A percentile compares a stretch with the other conserved stretches of the same genome.
Conservation (phyloP, 805 yeast species). For the Barnettozyma pratensis region DNA sequence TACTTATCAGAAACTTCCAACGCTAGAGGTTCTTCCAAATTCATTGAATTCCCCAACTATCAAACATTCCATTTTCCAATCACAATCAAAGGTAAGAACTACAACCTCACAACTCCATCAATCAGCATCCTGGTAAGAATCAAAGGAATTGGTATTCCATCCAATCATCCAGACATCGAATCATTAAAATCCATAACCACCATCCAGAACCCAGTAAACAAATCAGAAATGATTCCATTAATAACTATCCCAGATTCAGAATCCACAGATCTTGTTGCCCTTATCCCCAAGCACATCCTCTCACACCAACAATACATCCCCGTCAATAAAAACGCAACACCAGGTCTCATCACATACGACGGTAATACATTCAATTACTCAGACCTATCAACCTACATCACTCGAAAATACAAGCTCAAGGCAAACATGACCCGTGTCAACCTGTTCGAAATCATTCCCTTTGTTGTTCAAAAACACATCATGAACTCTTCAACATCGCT, state of each 20-base stretch:
- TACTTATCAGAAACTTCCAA: neutral
- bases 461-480: constrained; percentile 2
- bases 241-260: constrained; percentile 1
- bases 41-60: constrained; percentile 3
- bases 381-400: constrained; percentile 4
- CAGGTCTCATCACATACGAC: constrained; percentile 10
- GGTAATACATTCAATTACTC: constrained; percentile 4
- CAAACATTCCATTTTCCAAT: constrained; percentile 7
- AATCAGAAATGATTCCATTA: constrained; percentile 1
- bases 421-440: neutral
- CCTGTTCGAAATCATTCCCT: constrained; percentile 16
- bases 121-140: constrained; percentile 14
- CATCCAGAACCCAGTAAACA: constrained; percentile 7
- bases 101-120: constrained; percentile 10
- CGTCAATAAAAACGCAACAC: neutral
- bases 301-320: constrained; percentile 12
- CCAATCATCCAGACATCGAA: constrained; percentile 8
- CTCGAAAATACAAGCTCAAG: constrained; percentile 3
- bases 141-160: constrained; percentile 18
- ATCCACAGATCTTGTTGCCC: constrained; percentile 8
- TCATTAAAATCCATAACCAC: neutral
- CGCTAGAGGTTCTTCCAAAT: neutral
- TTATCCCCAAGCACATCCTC: constrained; percentile 19
- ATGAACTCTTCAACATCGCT: constrained; percentile 2
- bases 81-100: constrained; percentile 4